Conservation (phyloP, 1,139 yeast species). For the Diutina siamensis region DNA sequence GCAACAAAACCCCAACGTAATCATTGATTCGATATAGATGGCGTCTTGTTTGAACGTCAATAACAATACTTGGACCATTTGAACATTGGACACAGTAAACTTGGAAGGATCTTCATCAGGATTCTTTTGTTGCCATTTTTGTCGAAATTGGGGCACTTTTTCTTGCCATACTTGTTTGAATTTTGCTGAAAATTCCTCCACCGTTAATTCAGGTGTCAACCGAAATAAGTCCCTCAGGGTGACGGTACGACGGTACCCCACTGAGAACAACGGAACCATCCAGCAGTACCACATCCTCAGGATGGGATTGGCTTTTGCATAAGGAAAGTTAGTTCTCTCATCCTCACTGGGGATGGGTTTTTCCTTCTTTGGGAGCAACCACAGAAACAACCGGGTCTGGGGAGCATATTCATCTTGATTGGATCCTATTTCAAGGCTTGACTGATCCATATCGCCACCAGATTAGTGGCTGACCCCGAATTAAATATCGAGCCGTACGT, state of each 20-base stretch:
- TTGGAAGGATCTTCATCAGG: neutral
- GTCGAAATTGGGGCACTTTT: neutral
- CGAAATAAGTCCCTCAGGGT: constrained; percentile 51
- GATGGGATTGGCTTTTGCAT: neutral
- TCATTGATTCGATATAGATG: too few relatives aligned
- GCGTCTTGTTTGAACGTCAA: neutral
- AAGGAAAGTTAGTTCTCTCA: constrained; percentile 29
- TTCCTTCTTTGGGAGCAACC: constrained; percentile 24
- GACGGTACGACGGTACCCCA: constrained; percentile 59
- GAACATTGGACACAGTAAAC: neutral
- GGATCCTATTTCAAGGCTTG: neutral
- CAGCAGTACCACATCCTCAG: constrained; percentile 36
- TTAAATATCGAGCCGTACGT: too few relatives aligned
- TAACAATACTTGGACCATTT: neutral
- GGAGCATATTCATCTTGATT: constrained; percentile 6
- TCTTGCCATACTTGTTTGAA: neutral
- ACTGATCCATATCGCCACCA: neutral
- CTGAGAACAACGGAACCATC: constrained; percentile 35
- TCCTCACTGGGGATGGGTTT: constrained; percentile 44
- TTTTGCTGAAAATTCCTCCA: constrained; percentile 26
- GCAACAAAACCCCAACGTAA: neutral
- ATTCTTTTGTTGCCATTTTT: constrained; percentile 16
- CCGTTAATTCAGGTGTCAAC: constrained; percentile 39
- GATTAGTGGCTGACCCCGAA: too few relatives aligned
- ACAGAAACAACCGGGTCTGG: constrained; percentile 22